phyloP scores from a whole-genome alignment of 1,139 yeast genomes.

The Scheffersomyces quercinus region DNA sequence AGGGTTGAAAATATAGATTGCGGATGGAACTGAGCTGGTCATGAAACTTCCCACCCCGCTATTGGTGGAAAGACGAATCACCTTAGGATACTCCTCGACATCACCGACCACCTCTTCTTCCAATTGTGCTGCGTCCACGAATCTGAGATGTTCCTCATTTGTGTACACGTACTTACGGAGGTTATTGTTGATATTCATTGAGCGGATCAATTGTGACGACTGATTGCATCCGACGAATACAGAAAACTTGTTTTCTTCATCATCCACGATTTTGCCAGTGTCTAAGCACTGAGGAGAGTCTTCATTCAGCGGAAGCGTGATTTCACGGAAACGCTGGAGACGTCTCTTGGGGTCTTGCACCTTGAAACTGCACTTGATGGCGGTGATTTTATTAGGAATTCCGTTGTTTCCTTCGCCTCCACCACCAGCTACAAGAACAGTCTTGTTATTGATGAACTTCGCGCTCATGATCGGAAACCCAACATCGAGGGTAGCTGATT shows the following conservation, averaged over 20 bases:
- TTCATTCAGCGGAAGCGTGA: slow-evolving; percentile 59
- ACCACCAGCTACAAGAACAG: slow-evolving; percentile 82
- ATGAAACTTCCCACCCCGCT: slow-evolving; percentile 61
- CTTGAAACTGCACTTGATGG: slow-evolving; percentile 59
- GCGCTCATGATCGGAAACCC: slow-evolving; percentile 86
- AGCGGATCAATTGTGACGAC: slow-evolving; percentile 52
- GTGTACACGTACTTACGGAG: slow-evolving; percentile 62
- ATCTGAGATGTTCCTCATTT: slow-evolving; percentile 60
- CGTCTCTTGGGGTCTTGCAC: slow-evolving; percentile 49
- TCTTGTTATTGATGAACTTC: slow-evolving; percentile 61
- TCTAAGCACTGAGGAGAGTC: slow-evolving; percentile 79
- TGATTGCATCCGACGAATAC: slow-evolving; percentile 79
- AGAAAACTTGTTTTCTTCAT: slow-evolving; percentile 37
- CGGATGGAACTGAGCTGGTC: slow-evolving; percentile 61
- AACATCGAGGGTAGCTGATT: slow-evolving; percentile 48
- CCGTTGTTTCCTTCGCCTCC: slow-evolving; percentile 94
- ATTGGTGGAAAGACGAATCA: slow-evolving; percentile 53
- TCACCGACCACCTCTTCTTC: slow-evolving; percentile 34
- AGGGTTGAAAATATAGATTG: slow-evolving; percentile 60
- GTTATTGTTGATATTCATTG: slow-evolving; percentile 67
- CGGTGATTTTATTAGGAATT: slow-evolving; percentile 82
- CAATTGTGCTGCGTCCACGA: slow-evolving; percentile 59
- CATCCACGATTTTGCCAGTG: slow-evolving; percentile 30
- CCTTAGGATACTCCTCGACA: slow-evolving; percentile 60
- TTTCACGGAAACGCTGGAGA: slow-evolving; percentile 63